Evolutionary conservation across 108 stramenopile genomes (phyloP).

Genomic region (Discostella pseudostelligera): DNA sequence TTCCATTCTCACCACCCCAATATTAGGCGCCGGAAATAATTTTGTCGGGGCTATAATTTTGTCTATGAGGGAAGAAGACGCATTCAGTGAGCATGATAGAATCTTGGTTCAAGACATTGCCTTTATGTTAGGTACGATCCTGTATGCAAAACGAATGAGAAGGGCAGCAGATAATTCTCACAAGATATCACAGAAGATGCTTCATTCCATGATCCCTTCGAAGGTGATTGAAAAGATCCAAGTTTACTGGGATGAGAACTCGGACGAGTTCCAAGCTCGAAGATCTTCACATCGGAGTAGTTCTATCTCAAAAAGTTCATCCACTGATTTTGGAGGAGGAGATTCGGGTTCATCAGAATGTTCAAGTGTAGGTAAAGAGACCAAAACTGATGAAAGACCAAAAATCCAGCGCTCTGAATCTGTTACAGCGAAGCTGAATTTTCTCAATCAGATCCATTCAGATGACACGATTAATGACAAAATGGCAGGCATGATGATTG

Average conservation of each 20-base stretch:
- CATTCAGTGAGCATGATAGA: constrained; percentile 25
- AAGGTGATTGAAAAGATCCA: constrained; percentile 36
- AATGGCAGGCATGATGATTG: constrained; percentile 6
- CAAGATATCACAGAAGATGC: constrained; percentile 34
- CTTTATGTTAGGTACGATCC: constrained; percentile 29
- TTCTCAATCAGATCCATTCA: constrained; percentile 16
- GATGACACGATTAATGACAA: background rate
- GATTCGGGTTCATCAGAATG: background rate
- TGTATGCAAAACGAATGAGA: constrained; percentile 34
- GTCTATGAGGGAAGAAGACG: constrained; percentile 23
- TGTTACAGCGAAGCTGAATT: constrained; percentile 1
- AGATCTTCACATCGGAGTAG: background rate
- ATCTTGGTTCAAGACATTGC: constrained; percentile 33
- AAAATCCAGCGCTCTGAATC: background rate
- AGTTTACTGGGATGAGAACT: constrained; percentile 28
- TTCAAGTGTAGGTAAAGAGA: background rate
- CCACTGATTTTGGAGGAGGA: background rate
- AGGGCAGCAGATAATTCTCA: constrained; percentile 24
- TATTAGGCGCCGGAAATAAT: constrained; percentile 28
- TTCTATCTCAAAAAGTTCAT: background rate
- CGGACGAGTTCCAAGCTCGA: constrained; percentile 17
- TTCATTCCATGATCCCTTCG: constrained; percentile 38
- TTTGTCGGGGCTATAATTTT: constrained; percentile 20
- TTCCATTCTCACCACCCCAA: constrained; percentile 21
- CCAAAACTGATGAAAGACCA: background rate